Conservation (phyloP, 768 basidiomycete species). For the Cubamyces sp. region DNA sequence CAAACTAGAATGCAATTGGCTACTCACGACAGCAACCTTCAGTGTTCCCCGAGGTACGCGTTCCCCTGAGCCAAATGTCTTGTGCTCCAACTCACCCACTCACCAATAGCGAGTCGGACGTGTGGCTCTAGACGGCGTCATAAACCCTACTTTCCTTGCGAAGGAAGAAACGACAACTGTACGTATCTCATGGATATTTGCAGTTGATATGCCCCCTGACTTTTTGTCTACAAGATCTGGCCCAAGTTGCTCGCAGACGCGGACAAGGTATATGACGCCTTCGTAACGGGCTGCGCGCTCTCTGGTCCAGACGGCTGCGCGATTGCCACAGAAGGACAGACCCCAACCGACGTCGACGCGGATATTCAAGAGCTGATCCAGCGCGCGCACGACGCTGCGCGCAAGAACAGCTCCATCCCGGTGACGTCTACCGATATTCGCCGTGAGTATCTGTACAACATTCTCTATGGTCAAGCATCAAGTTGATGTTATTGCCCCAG, state of each 20-base stretch:
- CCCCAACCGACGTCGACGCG: constrained; percentile 9
- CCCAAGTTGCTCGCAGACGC: not conserved
- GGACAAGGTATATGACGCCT: constrained; percentile 10
- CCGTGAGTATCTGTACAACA: not conserved
- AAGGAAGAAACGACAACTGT: not conserved
- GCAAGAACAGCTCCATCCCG: constrained; percentile 4
- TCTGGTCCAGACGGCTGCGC: constrained; percentile 13
- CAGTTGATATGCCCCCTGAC: not conserved
- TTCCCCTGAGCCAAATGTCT: no score
- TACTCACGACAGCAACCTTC: not conserved
- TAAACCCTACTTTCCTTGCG: constrained; percentile 3
- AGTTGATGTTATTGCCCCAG: no score
- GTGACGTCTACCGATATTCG: constrained; percentile 14
- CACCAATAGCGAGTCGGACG: constrained; percentile 15
- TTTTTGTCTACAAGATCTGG: not conserved
- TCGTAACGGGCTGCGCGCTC: constrained; percentile 19
- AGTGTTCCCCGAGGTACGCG: constrained; percentile 21
- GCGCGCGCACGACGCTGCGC: constrained; percentile 14
- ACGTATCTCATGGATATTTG: not conserved
- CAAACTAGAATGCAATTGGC: no score
- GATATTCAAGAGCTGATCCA: constrained; percentile 7
- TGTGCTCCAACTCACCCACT: not conserved
- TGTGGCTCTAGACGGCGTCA: constrained; percentile 16
- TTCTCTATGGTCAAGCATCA: not conserved
- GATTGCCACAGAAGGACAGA: constrained; percentile 3